Conservation (phyloP, 2,329 filamentous ascomycete genomes). For the Nemania sp. region DNA sequence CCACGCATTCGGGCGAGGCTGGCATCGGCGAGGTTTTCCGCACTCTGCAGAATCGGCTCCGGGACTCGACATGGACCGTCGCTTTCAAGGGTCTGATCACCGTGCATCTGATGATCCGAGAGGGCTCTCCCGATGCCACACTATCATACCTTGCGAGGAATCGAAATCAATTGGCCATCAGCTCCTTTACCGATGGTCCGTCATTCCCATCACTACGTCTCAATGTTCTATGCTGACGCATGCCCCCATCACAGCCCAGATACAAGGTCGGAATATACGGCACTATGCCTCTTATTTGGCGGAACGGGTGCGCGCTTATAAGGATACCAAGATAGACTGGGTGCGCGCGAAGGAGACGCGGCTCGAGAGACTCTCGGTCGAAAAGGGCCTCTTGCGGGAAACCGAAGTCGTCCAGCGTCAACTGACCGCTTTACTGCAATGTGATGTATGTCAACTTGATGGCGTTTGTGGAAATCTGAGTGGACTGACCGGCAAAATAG, state of each 20-base stretch:
- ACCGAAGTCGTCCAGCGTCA: constrained; percentile 90
- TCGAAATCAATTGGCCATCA: constrained; percentile 82
- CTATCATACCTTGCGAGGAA: constrained; percentile 82
- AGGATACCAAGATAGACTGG: constrained; percentile 86
- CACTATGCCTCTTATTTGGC: constrained; percentile 88
- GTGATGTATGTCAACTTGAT: constrained; percentile 68
- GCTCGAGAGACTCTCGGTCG: constrained; percentile 82
- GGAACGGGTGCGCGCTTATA: constrained; percentile 79
- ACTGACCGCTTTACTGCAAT: constrained; percentile 82
- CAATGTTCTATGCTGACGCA: constrained; percentile 30
- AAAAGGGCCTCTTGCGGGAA: constrained; percentile 90
- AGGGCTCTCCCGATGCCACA: constrained; percentile 88
- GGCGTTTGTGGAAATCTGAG: constrained; percentile 8
- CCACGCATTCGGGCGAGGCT: constrained; percentile 91
- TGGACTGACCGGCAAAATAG: constrained; percentile 51
- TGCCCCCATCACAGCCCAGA: constrained; percentile 68
- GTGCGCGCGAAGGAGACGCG: constrained; percentile 81
- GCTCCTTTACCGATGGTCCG: constrained; percentile 89
- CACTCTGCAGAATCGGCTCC: constrained; percentile 82
- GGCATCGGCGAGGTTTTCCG: constrained; percentile 96
- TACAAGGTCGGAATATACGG: constrained; percentile 91
- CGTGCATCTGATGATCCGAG: constrained; percentile 94
- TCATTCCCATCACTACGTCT: constrained; percentile 25
- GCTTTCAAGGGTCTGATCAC: constrained; percentile 98
- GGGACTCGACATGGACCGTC: constrained; percentile 99